These are phyloP conservation scores for Fusarium kyushuense DNA, from an alignment of 2,329 filamentous ascomycete species.

Conservation along the genomic window DNA sequence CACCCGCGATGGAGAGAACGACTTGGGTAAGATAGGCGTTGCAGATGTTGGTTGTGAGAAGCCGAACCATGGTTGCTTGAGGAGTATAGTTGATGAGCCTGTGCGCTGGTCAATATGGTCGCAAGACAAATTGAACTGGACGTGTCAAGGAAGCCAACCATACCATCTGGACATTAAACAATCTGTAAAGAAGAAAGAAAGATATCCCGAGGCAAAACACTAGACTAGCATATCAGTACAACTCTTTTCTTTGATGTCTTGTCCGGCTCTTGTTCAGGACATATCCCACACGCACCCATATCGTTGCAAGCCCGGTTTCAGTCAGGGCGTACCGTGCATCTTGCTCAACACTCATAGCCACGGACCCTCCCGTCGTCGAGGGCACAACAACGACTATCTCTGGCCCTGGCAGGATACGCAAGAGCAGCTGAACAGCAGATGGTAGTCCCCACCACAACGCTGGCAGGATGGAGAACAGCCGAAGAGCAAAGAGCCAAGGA, in stretches of 20 bases:
- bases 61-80: constrained; percentile 81
- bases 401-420: constrained; percentile 66
- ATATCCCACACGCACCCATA: constrained; percentile 70
- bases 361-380: constrained; percentile 42
- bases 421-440: constrained; percentile 75
- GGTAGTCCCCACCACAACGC: constrained; percentile 79
- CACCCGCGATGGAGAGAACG: constrained; percentile 77
- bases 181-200: constrained; percentile 86
- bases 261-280: not conserved
- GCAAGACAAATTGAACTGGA: constrained; percentile 4
- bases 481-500: constrained; percentile 76
- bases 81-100: constrained; percentile 89
- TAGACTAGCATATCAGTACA: constrained; percentile 51
- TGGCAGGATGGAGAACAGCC: constrained; percentile 77
- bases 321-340: constrained; percentile 62
- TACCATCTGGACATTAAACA: constrained; percentile 87
- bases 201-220: constrained; percentile 81
- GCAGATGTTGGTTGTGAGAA: constrained; percentile 78
- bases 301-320: constrained; percentile 77
- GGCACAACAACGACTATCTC: constrained; percentile 47
- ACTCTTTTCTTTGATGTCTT: not conserved
- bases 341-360: constrained; percentile 37
- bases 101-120: constrained; percentile 18
- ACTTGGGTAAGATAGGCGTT: constrained; percentile 82
- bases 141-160: constrained; percentile 41